Evolutionary conservation across 495 filamentous ascomycete genomes (phyloP), one percentile per base, ranked within the genome.

Genomic region (Penicillium odoratum): DNA sequence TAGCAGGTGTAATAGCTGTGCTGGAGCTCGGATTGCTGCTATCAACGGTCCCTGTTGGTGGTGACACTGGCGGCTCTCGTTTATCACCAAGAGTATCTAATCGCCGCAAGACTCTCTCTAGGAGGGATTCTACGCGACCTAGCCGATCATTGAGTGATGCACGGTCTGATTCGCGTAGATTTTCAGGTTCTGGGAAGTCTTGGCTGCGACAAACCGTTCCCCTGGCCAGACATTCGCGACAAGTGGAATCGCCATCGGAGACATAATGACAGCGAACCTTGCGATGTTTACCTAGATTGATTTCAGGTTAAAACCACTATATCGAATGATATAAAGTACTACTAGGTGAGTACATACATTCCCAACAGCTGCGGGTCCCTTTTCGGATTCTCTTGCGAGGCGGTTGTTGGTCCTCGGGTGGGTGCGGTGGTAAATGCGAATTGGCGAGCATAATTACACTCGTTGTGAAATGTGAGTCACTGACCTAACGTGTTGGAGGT

Each of bases 361-460:
- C 81, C 75, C 74, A 80, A 55, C 81, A 84, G 60, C 79, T 82
- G 55, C 76, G 74, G 10, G 81, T 84, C 11, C 81, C 81, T 58
- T 82, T 84, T 29, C 81, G 76, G 43, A 83, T 68, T 61, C 74
- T 80, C 58, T 80, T 78, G 46, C 80, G 65, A 45, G 62, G 51
- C 21, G 49, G 58, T 21, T 55, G 51, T 21, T 60, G 45, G 18
- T 51, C 57, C 16, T 46, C 57, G 25, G 62, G 29, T 7, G 34
- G 42, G 43, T 31, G 16, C 53, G 44, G 44, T 26, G 16, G 16
- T 46, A 7, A 26, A 26, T 21, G 21, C 21, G 45, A 30, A 44
- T 44, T 44, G 16, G 42, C 42, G 21, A 44, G 42, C 42, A 44
- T 44, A 7, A 18, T 44, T 25, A 44, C 42, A 44, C 7, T 44